Conservation (phyloP, 2,329 filamentous ascomycete genomes). For the Epichloe hybrida region DNA sequence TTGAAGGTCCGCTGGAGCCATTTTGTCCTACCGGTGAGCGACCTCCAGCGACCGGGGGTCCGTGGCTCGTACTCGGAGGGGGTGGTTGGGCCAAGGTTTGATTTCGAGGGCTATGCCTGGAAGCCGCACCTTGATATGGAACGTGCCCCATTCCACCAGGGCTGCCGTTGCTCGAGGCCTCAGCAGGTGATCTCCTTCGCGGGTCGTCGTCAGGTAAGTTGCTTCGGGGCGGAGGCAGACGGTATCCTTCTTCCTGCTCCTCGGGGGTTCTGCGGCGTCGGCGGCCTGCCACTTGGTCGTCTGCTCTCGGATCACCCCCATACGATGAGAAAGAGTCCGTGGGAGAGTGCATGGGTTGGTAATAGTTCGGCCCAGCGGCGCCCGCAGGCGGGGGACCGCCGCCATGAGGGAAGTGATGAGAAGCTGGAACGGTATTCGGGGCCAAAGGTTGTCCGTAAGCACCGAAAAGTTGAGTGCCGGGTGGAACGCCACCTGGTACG, state of each 20-base stretch:
- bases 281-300: conserved; percentile 19
- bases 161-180: conserved; percentile 34
- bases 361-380: conserved; percentile 24
- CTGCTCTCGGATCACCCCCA: conserved; percentile 18
- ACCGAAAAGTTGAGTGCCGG: conserved; percentile 42
- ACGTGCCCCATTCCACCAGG: conserved; percentile 28
- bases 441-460: conserved; percentile 43
- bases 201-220: conserved; percentile 33
- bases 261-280: conserved; percentile 24
- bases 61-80: conserved; percentile 12
- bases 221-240: conserved; percentile 30
- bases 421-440: conserved; percentile 15
- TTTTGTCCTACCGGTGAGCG: conserved; percentile 24
- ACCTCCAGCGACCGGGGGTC: conserved; percentile 16
- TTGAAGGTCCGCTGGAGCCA: conserved; percentile 23
- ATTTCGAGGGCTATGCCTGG: conserved; percentile 25
- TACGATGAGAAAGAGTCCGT: conserved; percentile 29
- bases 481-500: conserved; percentile 42
- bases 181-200: conserved; percentile 36
- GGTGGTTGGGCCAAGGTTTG: conserved; percentile 17
- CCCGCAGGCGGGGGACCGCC: conserved; percentile 10
- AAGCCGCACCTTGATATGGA: conserved; percentile 21
- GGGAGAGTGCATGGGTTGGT: conserved; percentile 30
- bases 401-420: conserved; percentile 11
- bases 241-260: conserved; percentile 27